Conservation (phyloP, 495 filamentous ascomycete genomes). For the Xylaria palmicola region DNA sequence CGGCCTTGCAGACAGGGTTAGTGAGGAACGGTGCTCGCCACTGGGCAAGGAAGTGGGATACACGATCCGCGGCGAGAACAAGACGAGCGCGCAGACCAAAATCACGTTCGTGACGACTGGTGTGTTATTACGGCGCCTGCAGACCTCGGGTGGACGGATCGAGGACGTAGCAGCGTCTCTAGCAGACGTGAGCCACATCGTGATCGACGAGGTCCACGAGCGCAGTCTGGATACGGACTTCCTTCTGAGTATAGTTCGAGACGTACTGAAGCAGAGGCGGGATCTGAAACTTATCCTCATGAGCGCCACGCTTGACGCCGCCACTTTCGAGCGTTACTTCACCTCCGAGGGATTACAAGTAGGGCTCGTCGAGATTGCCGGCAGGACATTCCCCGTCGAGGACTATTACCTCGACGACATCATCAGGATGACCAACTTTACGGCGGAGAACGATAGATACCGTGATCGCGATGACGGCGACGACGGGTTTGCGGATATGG, state of each 20-base stretch:
- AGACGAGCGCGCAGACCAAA: slow-evolving; percentile 63
- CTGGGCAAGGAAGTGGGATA: slow-evolving; percentile 93
- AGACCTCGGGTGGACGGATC: slow-evolving; percentile 75
- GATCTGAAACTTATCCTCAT: slow-evolving; percentile 95
- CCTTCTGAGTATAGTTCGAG: slow-evolving; percentile 80
- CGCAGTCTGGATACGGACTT: slow-evolving; percentile 95
- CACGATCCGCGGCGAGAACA: slow-evolving; percentile 89
- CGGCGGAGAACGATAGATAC: slow-evolving; percentile 37
- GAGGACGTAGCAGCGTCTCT: slow-evolving; percentile 77
- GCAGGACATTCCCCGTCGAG: slow-evolving; percentile 84
- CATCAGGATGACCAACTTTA: slow-evolving; percentile 74
- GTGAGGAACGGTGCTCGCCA: slow-evolving; percentile 78
- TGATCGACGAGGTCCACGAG: slow-evolving; percentile 97
- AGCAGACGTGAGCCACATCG: slow-evolving; percentile 88
- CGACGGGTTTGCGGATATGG: slow-evolving; percentile 36
- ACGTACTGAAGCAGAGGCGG: slow-evolving; percentile 71
- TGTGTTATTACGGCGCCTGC: slow-evolving; percentile 85
- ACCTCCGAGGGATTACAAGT: slow-evolving; percentile 61
- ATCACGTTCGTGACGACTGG: slow-evolving; percentile 97
- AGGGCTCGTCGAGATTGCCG: slow-evolving; percentile 78
- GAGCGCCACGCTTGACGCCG: slow-evolving; percentile 94
- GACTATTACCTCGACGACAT: slow-evolving; percentile 93
- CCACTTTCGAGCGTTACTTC: slow-evolving; percentile 85
- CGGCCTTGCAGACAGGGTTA: slow-evolving; percentile 89
- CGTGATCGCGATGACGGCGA: slow-evolving; percentile 30